These are phyloP conservation scores for Geoglossum glabrum DNA, from an alignment of 495 filamentous ascomycete genomes.

Conservation along the genomic window DNA sequence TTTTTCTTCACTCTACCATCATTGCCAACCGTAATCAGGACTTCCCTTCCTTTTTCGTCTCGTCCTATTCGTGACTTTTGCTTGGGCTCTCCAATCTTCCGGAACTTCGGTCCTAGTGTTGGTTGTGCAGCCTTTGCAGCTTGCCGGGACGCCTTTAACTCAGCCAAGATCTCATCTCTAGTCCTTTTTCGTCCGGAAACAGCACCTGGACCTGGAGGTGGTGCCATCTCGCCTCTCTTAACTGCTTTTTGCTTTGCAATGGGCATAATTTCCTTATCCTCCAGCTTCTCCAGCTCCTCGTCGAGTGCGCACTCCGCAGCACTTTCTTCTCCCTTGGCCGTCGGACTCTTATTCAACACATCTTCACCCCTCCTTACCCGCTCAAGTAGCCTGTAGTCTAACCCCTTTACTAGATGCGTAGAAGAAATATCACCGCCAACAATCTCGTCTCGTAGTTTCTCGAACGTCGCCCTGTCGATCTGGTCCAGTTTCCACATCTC, in stretches of 20 bases:
- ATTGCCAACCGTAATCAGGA: slow-evolving; percentile 69
- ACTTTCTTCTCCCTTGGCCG: slow-evolving; percentile 12
- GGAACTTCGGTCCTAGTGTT: slow-evolving; percentile 56
- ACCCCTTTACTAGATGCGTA: slow-evolving; percentile 76
- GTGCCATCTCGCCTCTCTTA: slow-evolving; percentile 62
- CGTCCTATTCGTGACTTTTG: slow-evolving; percentile 51
- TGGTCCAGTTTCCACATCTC: slow-evolving; percentile 65
- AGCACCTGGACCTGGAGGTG: slow-evolving; percentile 23
- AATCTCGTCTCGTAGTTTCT: slow-evolving; percentile 49
- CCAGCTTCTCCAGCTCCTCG: slow-evolving; percentile 56
- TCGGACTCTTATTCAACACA: slow-evolving; percentile 14
- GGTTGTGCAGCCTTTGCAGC: slow-evolving; percentile 24
- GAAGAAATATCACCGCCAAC: slow-evolving; percentile 61
- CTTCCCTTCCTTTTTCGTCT: slow-evolving; percentile 56
- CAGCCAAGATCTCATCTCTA: slow-evolving; percentile 65
- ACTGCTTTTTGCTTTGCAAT: slow-evolving; percentile 36
- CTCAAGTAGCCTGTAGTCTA: slow-evolving; percentile 60
- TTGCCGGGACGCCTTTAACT: slow-evolving; percentile 53
- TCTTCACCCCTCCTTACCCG: slow-evolving; percentile 19
- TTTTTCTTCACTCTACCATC: slow-evolving; percentile 80
- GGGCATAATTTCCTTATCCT: slow-evolving; percentile 38
- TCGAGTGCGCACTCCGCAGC: slow-evolving; percentile 33
- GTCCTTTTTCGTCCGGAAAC: slow-evolving; percentile 45
- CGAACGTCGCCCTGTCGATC: slow-evolving; percentile 57
- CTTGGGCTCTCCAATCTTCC: slow-evolving; percentile 44